Evolutionary conservation across 441 rosid species (phyloP).

Genomic region (Pelargonium cotyledonis): DNA sequence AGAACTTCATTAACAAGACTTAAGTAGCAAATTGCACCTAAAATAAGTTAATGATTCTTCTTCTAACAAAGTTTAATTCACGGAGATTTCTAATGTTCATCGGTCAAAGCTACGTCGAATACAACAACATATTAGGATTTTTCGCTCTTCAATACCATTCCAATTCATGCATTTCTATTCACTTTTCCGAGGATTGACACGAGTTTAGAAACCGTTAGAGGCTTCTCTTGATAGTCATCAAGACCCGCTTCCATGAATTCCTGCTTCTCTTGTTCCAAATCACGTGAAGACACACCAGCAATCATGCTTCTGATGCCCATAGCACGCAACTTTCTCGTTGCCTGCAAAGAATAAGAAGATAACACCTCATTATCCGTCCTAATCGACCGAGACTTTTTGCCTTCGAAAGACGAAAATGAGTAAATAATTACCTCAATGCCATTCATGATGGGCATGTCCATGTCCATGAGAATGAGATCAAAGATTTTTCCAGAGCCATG

Average conservation of each 20-base stretch:
- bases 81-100: background rate
- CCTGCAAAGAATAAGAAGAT: conserved; percentile 25
- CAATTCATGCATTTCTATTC: background rate
- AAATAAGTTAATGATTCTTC: background rate
- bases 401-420: too few relatives aligned
- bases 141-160: background rate
- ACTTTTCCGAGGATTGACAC: conserved; percentile 43
- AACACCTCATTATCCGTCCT: too few relatives aligned
- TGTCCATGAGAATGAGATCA: conserved; percentile 78
- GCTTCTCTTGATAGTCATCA: conserved; percentile 75
- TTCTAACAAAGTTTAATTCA: too few relatives aligned
- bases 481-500: conserved; percentile 50
- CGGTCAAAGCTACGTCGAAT: background rate
- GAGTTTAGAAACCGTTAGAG: conserved; percentile 59
- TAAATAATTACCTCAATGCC: conserved; percentile 51
- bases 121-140: background rate
- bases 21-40: background rate
- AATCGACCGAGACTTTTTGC: background rate
- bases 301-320: conserved; percentile 67
- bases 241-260: conserved; percentile 76
- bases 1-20: too few relatives aligned
- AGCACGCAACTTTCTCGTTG: conserved; percentile 58
- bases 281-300: conserved; percentile 57
- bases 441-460: conserved; percentile 88
- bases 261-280: conserved; percentile 32